Evolutionary conservation across 1,139 yeast genomes (phyloP), one percentile per base, ranked within the genome.

Genomic region (Yamadazyma kanchanaburiensis): DNA sequence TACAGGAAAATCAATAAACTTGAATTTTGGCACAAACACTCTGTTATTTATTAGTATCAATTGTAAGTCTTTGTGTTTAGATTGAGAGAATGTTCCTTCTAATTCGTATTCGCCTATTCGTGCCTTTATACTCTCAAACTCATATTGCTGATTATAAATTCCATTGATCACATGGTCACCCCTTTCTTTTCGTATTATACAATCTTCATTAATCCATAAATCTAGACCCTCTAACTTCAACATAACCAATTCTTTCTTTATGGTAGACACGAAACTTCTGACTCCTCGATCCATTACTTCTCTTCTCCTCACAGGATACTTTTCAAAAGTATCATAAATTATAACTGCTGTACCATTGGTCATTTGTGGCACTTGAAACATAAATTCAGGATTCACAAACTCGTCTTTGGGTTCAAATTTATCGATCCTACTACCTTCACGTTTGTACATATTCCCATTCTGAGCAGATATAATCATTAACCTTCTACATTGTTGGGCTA

Each of bases 271-370:
- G 12, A 60, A 34, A 19, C 48, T 43, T 23, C 39, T 34, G 28
- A 44, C 37, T 0, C 65, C 51, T 4, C 45, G 36, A 5, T 47
- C 40, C n/a, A 46, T 23, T 3, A 58, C 26, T 7, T 55, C 57
- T 7, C 38, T 42, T 23, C 67, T 58, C 17, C 95, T 58, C 2
- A 84, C 88, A 0, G 89, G 88, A 2, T 75, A 31, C 22, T 60
- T 64, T 12, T 61, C 54, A 47, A 81, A 81, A 12, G 84, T 34
- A 33, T 74, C 69, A 4, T 58, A 45, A 0, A 76, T 69, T 0
- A 51, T 35, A 2, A 81, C 67, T 0, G 51, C 39, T 0, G 94
- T 80, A 0, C 94, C 94, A 12, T 25, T 26, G 8, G 19, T 26
- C 13, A 28, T 11, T 2, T 28, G 31, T 5, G 17, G 21, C 11